These are phyloP conservation scores for Fragilaria crotonensis DNA, from an alignment of 108 stramenopile genomes.

Conservation along the genomic window DNA sequence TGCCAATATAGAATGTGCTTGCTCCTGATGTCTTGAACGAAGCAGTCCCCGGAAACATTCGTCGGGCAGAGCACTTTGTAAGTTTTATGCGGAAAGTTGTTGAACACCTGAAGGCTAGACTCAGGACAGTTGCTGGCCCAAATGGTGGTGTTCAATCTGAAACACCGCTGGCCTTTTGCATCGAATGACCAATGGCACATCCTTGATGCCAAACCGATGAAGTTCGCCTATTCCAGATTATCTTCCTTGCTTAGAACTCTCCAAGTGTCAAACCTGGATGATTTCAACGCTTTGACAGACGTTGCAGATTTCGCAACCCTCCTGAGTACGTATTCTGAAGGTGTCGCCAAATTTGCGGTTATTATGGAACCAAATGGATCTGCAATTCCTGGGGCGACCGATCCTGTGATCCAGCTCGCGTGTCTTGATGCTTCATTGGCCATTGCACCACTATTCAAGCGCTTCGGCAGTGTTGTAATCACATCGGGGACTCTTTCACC, in stretches of 20 bases:
- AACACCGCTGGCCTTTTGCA: slow-evolving; percentile 90
- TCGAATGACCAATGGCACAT: slow-evolving; percentile 86
- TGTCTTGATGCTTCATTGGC: slow-evolving; percentile 97
- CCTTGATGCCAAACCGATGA: slow-evolving; percentile 88
- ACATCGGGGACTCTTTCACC: slow-evolving; percentile 98
- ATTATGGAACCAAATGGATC: slow-evolving; percentile 94
- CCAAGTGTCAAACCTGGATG: slow-evolving; percentile 84
- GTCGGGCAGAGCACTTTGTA: slow-evolving; percentile 97
- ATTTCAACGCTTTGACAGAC: slow-evolving; percentile 88
- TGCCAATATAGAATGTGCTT: slow-evolving; percentile 48
- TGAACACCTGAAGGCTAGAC: slow-evolving; percentile 77
- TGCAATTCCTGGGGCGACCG: slow-evolving; percentile 69
- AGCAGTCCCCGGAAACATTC: slow-evolving; percentile 97
- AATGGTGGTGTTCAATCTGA: slow-evolving; percentile 85
- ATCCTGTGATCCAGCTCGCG: slow-evolving; percentile 89
- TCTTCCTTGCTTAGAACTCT: slow-evolving; percentile 86
- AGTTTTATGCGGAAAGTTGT: slow-evolving; percentile 93
- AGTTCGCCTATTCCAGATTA: slow-evolving; percentile 93
- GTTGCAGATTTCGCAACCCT: slow-evolving; percentile 96
- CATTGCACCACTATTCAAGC: slow-evolving; percentile 95
- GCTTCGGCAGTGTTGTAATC: slow-evolving; percentile 94
- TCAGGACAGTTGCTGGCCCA: slow-evolving; percentile 71
- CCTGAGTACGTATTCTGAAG: slow-evolving; percentile 93
- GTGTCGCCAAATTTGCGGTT: slow-evolving; percentile 87
- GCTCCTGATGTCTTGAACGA: slow-evolving; percentile 88